Conservation (phyloP, 371 early-diverging fungal species). For the Mucor velutinosus region DNA sequence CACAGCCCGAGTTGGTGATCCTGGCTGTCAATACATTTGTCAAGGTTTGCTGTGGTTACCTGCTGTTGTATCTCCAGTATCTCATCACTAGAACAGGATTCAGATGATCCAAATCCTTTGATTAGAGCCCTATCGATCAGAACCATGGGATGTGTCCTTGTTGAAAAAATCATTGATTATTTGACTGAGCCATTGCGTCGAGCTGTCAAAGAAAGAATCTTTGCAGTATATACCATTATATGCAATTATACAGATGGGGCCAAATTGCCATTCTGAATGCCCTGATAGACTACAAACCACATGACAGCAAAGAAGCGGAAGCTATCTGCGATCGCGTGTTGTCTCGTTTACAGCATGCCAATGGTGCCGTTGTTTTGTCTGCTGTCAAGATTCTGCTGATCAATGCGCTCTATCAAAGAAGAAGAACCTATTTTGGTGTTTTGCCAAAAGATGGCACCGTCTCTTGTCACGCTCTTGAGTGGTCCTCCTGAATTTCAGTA, state of each 20-base stretch:
- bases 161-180: slow-evolving; percentile 93
- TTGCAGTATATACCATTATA: too few relatives aligned
- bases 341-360: slow-evolving; percentile 91
- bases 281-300: slow-evolving; percentile 74
- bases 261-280: slow-evolving; percentile 93
- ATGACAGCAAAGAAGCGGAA: slow-evolving; percentile 79
- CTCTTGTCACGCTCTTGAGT: slow-evolving; percentile 90
- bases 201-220: slow-evolving; percentile 53
- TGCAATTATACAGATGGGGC: slow-evolving; percentile 78
- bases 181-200: slow-evolving; percentile 81
- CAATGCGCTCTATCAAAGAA: slow-evolving; percentile 66
- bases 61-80: too few relatives aligned
- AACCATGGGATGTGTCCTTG: slow-evolving; percentile 95
- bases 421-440: slow-evolving; percentile 66
- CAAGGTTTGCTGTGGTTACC: slow-evolving; percentile 57
- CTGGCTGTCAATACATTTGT: slow-evolving; percentile 97
- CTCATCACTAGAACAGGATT: slow-evolving; percentile 65
- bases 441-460: slow-evolving; percentile 87
- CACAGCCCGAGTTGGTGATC: slow-evolving; percentile 96
- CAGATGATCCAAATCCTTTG: slow-evolving; percentile 91
- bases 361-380: slow-evolving; percentile 88
- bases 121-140: slow-evolving; percentile 96
- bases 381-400: slow-evolving; percentile 73
- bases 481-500: slow-evolving; percentile 94
- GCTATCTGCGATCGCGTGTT: slow-evolving; percentile 84